Base-by-base conservation (phyloP, 2,329 filamentous ascomycete genomes). In the Xylariaceae sp. region DNA sequence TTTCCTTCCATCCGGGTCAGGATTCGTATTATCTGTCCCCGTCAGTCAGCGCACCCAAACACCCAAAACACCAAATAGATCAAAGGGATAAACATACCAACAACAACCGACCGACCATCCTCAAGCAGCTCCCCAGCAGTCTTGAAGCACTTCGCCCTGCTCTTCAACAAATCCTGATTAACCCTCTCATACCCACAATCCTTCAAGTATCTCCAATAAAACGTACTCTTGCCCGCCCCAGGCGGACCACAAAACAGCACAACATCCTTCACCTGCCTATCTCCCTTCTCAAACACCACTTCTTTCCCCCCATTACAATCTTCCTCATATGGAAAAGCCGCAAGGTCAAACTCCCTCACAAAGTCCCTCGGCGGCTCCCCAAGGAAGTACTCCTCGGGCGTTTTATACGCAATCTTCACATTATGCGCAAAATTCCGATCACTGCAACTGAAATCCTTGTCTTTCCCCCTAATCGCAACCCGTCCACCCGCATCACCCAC, bases 381-480 rank as follows among this genome's bases (percentile, higher is more conserved):
- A 1, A 92, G 78, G 64, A 97, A 97, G 71, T 86, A 96, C 67
- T 96, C 91, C 64, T 99, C 94, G 0, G 94, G 94, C 0, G 92
- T 96, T 49, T 83, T 74, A 66, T 92, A 99, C 11, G 72, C 65
- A 57, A 99, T 81, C 4, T 89, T 89, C 11, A 91, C 71, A 62
- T 99, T 97, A 53, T 85, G 76, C 3, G 94, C 92, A 60, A 97
- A 86, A 62, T 96, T 88, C 49, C 89, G 72, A 61, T 86, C 82
- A 9, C 81, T 84, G 58, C 81, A 85, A 62, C 81, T 83, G 52
- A 85, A 85, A 62, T 86, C 82, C 55, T 81, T 83, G 3, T 68
- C 57, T 1, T 62, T 57, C 9, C 60, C 64, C 1, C 15, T 2
- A 60, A 66, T 56, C 55, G 82, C 74, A 57, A 73, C 62, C 64